These are phyloP conservation scores for Trypanosoma brucei DNA, from an alignment of 208 protist species.

Conservation along the genomic window DNA sequence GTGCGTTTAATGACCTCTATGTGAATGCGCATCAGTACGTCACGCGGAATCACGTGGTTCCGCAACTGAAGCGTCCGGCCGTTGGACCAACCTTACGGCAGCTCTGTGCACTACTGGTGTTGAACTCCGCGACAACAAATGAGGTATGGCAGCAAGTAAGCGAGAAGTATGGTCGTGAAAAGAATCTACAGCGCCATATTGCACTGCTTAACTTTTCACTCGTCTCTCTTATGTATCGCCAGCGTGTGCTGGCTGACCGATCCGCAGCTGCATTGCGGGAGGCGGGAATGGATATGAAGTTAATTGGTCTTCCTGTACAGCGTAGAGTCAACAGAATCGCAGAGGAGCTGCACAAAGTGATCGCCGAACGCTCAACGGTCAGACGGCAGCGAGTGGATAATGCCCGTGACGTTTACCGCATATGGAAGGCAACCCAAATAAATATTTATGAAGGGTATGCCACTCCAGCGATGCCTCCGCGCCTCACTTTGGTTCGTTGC, in stretches of 20 bases:
- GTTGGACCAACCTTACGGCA: slow-evolving; percentile 36
- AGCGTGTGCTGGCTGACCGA: slow-evolving; percentile 59
- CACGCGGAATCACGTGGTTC: slow-evolving; percentile 30
- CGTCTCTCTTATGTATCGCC: slow-evolving; percentile 61
- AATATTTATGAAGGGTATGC: slow-evolving; percentile 63
- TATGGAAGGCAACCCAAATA: slow-evolving; percentile 74
- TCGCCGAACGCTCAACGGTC: slow-evolving; percentile 32
- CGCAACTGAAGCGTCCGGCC: slow-evolving; percentile 45
- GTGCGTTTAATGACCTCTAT: slow-evolving; percentile 63
- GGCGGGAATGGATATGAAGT: slow-evolving; percentile 56
- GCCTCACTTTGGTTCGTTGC: slow-evolving; percentile 26
- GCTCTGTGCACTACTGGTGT: slow-evolving; percentile 53
- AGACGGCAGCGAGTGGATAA: slow-evolving; percentile 68
- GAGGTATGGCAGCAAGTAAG: slow-evolving; percentile 67
- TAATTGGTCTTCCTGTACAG: slow-evolving; percentile 54
- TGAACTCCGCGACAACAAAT: slow-evolving; percentile 45
- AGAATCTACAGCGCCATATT: slow-evolving; percentile 37
- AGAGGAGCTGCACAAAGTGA: slow-evolving; percentile 33
- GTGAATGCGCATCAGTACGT: slow-evolving; percentile 55
- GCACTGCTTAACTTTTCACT: slow-evolving; percentile 47
- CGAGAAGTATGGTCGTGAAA: slow-evolving; percentile 52
- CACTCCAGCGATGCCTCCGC: slow-evolving; percentile 25
- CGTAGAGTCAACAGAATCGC: slow-evolving; percentile 58
- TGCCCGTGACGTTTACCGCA: slow-evolving; percentile 68
- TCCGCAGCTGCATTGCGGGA: slow-evolving; percentile 53